Conservation (phyloP, 2,329 filamentous ascomycete species). For the Penicillium sumatraense region DNA sequence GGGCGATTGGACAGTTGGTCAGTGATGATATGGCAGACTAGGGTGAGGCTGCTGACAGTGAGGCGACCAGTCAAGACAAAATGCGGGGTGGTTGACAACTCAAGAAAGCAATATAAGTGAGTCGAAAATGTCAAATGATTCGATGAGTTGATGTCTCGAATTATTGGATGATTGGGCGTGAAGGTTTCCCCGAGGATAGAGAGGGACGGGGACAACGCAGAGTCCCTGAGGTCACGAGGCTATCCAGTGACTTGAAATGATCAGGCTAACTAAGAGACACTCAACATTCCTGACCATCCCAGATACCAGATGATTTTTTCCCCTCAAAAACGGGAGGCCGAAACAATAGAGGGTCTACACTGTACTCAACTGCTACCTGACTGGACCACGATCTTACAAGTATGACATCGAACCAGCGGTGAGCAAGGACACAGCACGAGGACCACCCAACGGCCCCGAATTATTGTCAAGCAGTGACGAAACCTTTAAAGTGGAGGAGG, state of each 20-base stretch:
- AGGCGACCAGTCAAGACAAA: background rate
- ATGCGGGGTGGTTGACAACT: background rate
- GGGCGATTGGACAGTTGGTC: background rate
- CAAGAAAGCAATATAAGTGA: background rate
- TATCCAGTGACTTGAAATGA: too few species aligned
- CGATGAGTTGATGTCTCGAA: background rate
- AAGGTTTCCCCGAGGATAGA: too few species aligned
- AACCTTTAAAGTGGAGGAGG: background rate
- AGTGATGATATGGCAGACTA: background rate
- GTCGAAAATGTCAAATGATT: background rate
- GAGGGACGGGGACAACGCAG: too few species aligned
- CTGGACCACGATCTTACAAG: background rate
- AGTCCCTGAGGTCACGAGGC: too few species aligned
- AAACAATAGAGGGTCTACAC: background rate
- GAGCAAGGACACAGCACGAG: background rate
- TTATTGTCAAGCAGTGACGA: background rate
- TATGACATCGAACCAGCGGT: conserved; percentile 10
- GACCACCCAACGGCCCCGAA: background rate
- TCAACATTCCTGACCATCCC: too few species aligned
- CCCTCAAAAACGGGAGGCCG: background rate
- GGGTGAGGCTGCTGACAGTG: background rate
- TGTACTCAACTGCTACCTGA: background rate
- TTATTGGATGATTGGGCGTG: background rate
- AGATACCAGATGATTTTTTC: too few species aligned
- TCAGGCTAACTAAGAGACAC: too few species aligned